These are phyloP conservation scores for Salvia sclarea DNA, from an alignment of 305 asterid species.

Conservation along the genomic window DNA sequence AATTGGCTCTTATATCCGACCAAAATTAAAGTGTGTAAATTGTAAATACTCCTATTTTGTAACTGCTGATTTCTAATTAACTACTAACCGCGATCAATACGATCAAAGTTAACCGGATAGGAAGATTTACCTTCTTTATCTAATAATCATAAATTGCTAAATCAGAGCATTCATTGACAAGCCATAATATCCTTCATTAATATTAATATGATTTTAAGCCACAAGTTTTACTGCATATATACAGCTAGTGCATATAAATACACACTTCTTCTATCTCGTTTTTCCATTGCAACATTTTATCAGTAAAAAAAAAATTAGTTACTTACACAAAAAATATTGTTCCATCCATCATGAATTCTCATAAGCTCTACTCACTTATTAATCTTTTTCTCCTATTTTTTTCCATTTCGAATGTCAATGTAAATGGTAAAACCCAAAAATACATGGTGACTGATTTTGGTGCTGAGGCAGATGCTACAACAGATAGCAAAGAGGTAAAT, in stretches of 20 bases:
- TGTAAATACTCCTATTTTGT: background rate
- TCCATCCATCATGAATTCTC: conserved; percentile 5
- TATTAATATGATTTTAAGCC: too few relatives aligned
- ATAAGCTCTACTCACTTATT: background rate
- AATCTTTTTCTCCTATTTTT: background rate
- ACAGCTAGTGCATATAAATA: background rate
- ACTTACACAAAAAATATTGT: background rate
- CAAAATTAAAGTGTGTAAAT: too few relatives aligned
- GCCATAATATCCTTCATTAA: background rate
- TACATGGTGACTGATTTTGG: conserved; percentile 37
- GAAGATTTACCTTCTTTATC: background rate
- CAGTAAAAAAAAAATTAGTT: background rate
- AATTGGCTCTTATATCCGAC: too few relatives aligned
- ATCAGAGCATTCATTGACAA: background rate
- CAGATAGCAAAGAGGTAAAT: conserved; percentile 36
- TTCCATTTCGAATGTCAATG: conserved; percentile 10
- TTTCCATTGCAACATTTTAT: background rate
- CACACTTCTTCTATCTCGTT: background rate
- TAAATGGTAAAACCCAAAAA: background rate
- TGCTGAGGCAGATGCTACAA: conserved; percentile 30
- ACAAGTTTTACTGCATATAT: background rate
- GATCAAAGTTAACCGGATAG: background rate
- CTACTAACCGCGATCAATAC: background rate
- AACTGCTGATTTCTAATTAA: background rate
- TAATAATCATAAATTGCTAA: background rate